Evolutionary conservation across 768 basidiomycete species (phyloP), one percentile per base, ranked within the genome.

Genomic region (Piloderma croceum): DNA sequence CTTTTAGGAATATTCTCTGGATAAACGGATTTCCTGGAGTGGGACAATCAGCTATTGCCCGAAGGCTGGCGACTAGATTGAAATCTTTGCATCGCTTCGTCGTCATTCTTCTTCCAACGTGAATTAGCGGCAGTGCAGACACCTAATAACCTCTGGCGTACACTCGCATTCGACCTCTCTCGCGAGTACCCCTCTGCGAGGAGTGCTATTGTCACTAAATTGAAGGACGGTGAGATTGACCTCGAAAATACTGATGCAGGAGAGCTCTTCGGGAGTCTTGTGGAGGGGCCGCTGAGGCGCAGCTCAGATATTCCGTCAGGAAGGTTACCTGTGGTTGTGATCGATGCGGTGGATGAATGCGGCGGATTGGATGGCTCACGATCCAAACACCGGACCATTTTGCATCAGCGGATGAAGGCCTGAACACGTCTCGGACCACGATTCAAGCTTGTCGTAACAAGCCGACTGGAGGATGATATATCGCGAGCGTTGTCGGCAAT

Each of bases 291-390:
- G 5, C 38, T 56, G 34, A 41, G 18, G 12, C 36, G 17, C 18
- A 40, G 38, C 23, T n/a, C n/a, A n/a, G n/a, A n/a, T n/a, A n/a
- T n/a, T n/a, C n/a, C n/a, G n/a, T n/a, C 34, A 13, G 38, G 38
- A 10, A 31, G 44, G 13, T 31, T 45, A 15, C 45, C 48, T 3
- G 46, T 56, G 7, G 43, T 61, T 22, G 50, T 62, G 5, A 46
- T 63, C 25, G 62, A 63, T 42, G 62, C 61, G 4, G 29, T 59
- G 33, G 62, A 63, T 32, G 58, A 62, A 36, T 60, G 56, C 42
- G 56, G 57, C 9, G 51, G 53, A 6, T 34, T 48, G 2, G 39
- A 43, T 24, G 43, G 51, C 2, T 37, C 24, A 1, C 45, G n/a
- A n/a, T n/a, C n/a, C n/a, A n/a, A 59, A 18, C 48, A 55, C 2